Evolutionary conservation across 2,329 filamentous ascomycete genomes (phyloP).

Genomic region (Beauveria sp.): DNA sequence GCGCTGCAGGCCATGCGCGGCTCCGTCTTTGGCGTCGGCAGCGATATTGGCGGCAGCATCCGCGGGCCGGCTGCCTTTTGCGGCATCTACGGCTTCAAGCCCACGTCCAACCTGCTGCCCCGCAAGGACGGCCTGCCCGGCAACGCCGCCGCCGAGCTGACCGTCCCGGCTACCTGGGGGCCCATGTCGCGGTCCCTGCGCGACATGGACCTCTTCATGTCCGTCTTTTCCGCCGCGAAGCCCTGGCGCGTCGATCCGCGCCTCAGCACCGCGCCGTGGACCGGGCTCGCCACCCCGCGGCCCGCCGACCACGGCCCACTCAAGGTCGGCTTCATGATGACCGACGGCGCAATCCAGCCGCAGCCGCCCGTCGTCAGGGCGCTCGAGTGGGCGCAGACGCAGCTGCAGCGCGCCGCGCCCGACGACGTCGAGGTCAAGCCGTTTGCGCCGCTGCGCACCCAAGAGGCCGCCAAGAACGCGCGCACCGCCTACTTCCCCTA

Average conservation of each 20-base stretch:
- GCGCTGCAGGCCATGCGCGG: slow-evolving; percentile 31
- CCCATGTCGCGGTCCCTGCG: slow-evolving; percentile 26
- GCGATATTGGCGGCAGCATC: slow-evolving; percentile 31
- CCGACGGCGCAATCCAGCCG: slow-evolving; percentile 29
- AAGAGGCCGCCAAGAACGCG: slow-evolving; percentile 25
- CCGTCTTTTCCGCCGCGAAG: slow-evolving; percentile 16
- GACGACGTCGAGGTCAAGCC: slow-evolving; percentile 25
- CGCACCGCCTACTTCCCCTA: slow-evolving; percentile 40
- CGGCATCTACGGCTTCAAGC: slow-evolving; percentile 11
- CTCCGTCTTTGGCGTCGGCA: slow-evolving; percentile 30
- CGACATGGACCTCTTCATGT: slow-evolving; percentile 29
- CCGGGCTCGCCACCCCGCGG: slow-evolving; percentile 15
- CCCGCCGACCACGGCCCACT: slow-evolving; percentile 14
- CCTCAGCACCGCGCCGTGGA: slow-evolving; percentile 26
- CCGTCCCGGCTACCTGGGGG: slow-evolving; percentile 26
- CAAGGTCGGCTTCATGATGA: slow-evolving; percentile 36
- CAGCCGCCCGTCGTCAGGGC: slow-evolving; percentile 31
- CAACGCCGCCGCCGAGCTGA: slow-evolving; percentile 23
- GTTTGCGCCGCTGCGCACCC: slow-evolving; percentile 25
- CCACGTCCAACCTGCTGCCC: not conserved
- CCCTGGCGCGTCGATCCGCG: slow-evolving; percentile 25
- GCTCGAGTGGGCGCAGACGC: slow-evolving; percentile 25
- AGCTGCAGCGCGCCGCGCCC: slow-evolving; percentile 13
- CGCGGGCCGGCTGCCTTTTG: slow-evolving; percentile 5
- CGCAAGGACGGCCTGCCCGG: not conserved